phyloP scores from a whole-genome alignment of 2,329 filamentous ascomycete genomes.

The Calonectria pseudoturangicola region DNA sequence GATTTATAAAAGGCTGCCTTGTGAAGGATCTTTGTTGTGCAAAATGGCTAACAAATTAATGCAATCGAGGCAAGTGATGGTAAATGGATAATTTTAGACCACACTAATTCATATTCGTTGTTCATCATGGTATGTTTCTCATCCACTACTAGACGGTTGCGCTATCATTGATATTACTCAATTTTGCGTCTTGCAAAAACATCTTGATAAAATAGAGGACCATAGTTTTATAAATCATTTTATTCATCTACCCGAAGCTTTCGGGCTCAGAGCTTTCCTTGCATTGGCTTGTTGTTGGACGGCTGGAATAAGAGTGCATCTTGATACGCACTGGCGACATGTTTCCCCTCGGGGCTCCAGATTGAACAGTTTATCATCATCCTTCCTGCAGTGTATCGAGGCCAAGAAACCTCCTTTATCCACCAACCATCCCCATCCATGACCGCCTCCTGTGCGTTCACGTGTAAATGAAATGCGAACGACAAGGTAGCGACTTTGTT shows the following conservation, averaged over 20 bases:
- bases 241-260: not conserved
- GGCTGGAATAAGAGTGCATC: conserved; percentile 67
- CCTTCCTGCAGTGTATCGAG: conserved; percentile 67
- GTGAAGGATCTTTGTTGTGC: not conserved
- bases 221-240: not conserved
- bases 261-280: conserved; percentile 24
- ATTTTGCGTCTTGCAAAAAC: no score
- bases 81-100: no score
- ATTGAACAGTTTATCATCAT: conserved; percentile 69
- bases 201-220: no score
- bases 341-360: conserved; percentile 72
- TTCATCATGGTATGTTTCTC: no score
- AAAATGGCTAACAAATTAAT: not conserved
- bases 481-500: conserved; percentile 67
- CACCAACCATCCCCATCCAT: conserved; percentile 71
- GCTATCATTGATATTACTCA: no score
- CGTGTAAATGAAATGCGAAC: conserved; percentile 72
- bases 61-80: no score
- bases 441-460: conserved; percentile 67
- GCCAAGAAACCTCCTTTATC: conserved; percentile 71
- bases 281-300: not conserved
- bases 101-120: no score
- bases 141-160: no score
- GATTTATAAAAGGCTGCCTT: not conserved
- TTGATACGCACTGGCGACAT: conserved; percentile 73